A percentile compares a stretch with the other conserved stretches of the same genome.
phyloP scores from a whole-genome alignment of 73 alveolate genomes.

The Paramecium octaurelia region DNA sequence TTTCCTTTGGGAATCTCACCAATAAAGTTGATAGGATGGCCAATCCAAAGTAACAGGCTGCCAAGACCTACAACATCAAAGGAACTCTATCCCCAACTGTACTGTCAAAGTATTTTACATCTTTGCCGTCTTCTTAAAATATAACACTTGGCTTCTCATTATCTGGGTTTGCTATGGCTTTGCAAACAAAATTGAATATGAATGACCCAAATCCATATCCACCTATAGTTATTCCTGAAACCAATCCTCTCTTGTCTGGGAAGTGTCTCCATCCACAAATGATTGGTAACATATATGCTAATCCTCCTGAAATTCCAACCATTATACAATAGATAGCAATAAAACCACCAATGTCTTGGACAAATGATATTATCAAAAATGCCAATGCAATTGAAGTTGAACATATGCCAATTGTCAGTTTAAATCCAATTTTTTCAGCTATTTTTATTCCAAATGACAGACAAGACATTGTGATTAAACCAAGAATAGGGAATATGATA shows the following conservation, averaged over 20 bases:
- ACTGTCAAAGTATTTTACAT: neutral
- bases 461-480: neutral
- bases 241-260: conserved; percentile 60
- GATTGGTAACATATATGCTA: conserved; percentile 60
- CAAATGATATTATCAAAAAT: neutral
- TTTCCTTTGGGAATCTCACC: neutral
- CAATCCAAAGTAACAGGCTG: neutral
- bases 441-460: conserved; percentile 20
- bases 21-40: neutral
- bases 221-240: conserved; percentile 54
- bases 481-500: conserved; percentile 12
- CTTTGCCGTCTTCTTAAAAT: neutral
- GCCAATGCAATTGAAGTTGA: neutral
- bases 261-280: conserved; percentile 61
- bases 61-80: neutral
- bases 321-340: neutral
- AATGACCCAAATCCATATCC: conserved; percentile 70
- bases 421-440: conserved; percentile 20
- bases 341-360: neutral
- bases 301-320: conserved; percentile 53
- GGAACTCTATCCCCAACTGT: conserved; percentile 6
- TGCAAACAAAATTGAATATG: conserved; percentile 50
- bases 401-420: neutral
- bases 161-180: conserved; percentile 19
- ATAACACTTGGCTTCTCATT: neutral